phyloP scores from a whole-genome alignment of 495 filamentous ascomycete species.

The Hypoxylon cercidicola region DNA sequence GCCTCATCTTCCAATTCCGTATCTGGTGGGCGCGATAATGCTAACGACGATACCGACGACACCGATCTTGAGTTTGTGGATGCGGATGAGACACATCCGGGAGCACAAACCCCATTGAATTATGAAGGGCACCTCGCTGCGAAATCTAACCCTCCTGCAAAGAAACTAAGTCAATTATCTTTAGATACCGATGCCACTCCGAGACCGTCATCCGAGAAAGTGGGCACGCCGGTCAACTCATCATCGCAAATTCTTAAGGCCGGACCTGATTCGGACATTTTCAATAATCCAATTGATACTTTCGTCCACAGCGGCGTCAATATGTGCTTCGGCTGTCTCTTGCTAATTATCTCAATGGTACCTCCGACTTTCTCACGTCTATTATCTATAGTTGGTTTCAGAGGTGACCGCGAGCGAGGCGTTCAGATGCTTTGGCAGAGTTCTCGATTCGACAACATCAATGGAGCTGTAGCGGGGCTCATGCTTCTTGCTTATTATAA shows the following conservation, averaged over 20 bases:
- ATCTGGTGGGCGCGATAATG: slow-evolving; percentile 19
- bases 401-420: slow-evolving; percentile 86
- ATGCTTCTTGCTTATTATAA: slow-evolving; percentile 89
- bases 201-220: slow-evolving; percentile 1
- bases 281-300: slow-evolving; percentile 76
- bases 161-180: slow-evolving; percentile 33
- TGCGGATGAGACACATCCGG: slow-evolving; percentile 44
- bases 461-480: slow-evolving; percentile 88
- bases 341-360: slow-evolving; percentile 87
- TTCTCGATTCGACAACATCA: slow-evolving; percentile 85
- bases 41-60: slow-evolving; percentile 37
- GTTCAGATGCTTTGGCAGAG: slow-evolving; percentile 92
- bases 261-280: slow-evolving; percentile 58
- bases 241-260: slow-evolving; percentile 5
- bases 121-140: slow-evolving; percentile 36
- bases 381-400: slow-evolving; percentile 89
- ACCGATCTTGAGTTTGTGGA: slow-evolving; percentile 45
- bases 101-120: slow-evolving; percentile 41
- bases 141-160: slow-evolving; percentile 17
- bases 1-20: slow-evolving; percentile 23
- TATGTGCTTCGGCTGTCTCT: slow-evolving; percentile 87
- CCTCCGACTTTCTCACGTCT: slow-evolving; percentile 88
- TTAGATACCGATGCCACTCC: slow-evolving; percentile 25
- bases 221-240: slow-evolving; percentile 1
- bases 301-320: slow-evolving; percentile 90